Evolutionary conservation across 2,329 filamentous ascomycete species (phyloP), one percentile per base, ranked within the genome.

Genomic region (Colletotrichum tabaci): DNA sequence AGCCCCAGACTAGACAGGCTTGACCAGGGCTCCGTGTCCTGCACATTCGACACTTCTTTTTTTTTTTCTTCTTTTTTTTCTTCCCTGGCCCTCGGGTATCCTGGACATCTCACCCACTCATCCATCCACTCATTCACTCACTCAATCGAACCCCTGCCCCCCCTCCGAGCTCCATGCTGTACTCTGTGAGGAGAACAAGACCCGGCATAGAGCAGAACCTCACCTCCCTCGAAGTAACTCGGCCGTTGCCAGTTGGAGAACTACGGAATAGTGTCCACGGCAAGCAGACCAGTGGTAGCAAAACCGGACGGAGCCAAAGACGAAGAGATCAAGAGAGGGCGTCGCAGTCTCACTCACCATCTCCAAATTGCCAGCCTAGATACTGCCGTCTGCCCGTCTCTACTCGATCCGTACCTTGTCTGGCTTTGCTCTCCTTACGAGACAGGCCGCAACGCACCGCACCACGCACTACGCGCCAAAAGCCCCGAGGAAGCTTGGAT

Each of bases 11-110:
- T 52, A 57, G 57, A 38, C 58, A 60, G 57, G 58, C 53, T 58
- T 60, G 65, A 63, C 64, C 58, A 68, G 68, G 68, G 68, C 65
- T 58, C 68, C 60, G 58, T 58, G 65, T 71, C 68, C 63, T 71
- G 67, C 68, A 60, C 58, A 44, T 53, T 58, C 44, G 58, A 60
- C 58, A 42, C 57, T 42, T 57, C 38, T 55, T 38, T 40, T 23
- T 23, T 15, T 67, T 55, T 6, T 57, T 35, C 8, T 35, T 23
- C 16, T 15, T 67, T 55, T 55, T 64, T 44, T 35, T 35, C 30
- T 35, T 35, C 30, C 30, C 30, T 35, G 8, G 30, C 30, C 30
- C 47, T 61, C 30, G 63, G 56, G 47, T 53, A 57, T 67, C 62
- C 62, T 61, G 68, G 47, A 30, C 67, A 67, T 67, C 66, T 52